These are phyloP conservation scores for Hypoxylon crocopeplum DNA, from an alignment of 495 filamentous ascomycete genomes.

Conservation along the genomic window DNA sequence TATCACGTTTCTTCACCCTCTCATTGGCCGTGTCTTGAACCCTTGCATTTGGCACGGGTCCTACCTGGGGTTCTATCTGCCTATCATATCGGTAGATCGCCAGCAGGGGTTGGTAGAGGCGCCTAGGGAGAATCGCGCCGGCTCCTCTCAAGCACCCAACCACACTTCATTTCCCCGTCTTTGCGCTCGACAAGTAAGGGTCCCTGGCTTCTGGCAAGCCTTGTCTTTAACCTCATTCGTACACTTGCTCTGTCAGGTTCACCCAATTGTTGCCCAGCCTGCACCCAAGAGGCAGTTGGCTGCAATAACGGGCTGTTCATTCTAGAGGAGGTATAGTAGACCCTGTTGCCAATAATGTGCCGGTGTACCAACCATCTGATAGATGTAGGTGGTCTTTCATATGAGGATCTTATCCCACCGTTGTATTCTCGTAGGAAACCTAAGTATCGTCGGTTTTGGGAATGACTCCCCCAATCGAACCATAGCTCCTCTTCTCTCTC, in stretches of 20 bases:
- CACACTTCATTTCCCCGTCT: constrained; percentile 29
- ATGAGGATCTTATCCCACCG: constrained; percentile 14
- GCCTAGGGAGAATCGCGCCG: constrained; percentile 39
- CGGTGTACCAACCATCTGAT: constrained; percentile 15
- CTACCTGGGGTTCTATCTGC: constrained; percentile 27
- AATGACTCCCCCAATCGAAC: constrained; percentile 12
- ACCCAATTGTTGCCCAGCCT: constrained; percentile 27
- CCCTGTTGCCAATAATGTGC: constrained; percentile 5
- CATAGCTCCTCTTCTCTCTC: constrained; percentile 18
- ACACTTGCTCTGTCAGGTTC: constrained; percentile 15
- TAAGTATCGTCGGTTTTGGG: constrained; percentile 18
- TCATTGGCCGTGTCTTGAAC: constrained; percentile 34
- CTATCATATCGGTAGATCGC: constrained; percentile 40
- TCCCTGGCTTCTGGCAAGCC: constrained; percentile 23
- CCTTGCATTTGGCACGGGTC: constrained; percentile 40
- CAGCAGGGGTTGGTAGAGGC: constrained; percentile 31
- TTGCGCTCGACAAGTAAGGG: constrained; percentile 36
- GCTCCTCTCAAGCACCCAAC: constrained; percentile 34
- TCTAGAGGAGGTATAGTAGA: constrained; percentile 5
- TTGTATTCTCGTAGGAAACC: constrained; percentile 20
- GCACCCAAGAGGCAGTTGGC: constrained; percentile 27
- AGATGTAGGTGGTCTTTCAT: constrained; percentile 4
- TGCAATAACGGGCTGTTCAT: constrained; percentile 15
- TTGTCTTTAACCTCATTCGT: constrained; percentile 37
- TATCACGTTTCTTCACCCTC: constrained; percentile 32